Evolutionary conservation across 179 eudicot genomes (phyloP).

Genomic region (Carnegiea gigantea): DNA sequence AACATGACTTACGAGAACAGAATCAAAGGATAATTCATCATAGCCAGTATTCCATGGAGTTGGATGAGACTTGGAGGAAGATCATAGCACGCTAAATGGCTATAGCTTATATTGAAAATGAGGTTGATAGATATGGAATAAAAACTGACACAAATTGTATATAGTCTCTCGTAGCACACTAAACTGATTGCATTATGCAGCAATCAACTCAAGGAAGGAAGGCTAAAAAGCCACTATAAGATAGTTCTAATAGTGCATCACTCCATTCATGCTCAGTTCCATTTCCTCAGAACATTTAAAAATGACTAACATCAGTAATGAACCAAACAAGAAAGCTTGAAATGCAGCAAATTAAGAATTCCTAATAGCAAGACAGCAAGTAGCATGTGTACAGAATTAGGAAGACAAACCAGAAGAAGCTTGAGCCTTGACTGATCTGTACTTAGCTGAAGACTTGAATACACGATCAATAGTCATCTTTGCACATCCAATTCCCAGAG

Average conservation of each 20-base stretch:
- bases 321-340: background rate
- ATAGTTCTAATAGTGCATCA: too few species aligned
- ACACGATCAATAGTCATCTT: slow-evolving; percentile 42
- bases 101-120: background rate
- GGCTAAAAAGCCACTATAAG: too few species aligned
- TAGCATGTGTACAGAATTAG: slow-evolving; percentile 17
- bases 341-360: background rate
- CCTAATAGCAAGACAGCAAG: background rate
- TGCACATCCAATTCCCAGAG: slow-evolving; percentile 56
- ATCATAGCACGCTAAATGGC: background rate
- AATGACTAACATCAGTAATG: background rate
- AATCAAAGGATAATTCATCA: background rate
- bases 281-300: background rate
- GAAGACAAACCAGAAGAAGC: slow-evolving; percentile 48
- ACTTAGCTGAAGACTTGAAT: slow-evolving; percentile 49
- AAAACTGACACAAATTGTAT: background rate
- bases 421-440: slow-evolving; percentile 65
- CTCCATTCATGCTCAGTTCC: too few species aligned
- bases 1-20: background rate
- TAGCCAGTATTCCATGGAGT: background rate
- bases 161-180: background rate
- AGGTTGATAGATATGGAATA: background rate
- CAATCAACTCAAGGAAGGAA: too few species aligned
- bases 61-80: background rate
- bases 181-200: too few species aligned